A percentile compares a stretch with the other conserved stretches of the same genome.
Conservation (phyloP, 75 land plant genomes). For the Chamaecyparis obtusa region DNA sequence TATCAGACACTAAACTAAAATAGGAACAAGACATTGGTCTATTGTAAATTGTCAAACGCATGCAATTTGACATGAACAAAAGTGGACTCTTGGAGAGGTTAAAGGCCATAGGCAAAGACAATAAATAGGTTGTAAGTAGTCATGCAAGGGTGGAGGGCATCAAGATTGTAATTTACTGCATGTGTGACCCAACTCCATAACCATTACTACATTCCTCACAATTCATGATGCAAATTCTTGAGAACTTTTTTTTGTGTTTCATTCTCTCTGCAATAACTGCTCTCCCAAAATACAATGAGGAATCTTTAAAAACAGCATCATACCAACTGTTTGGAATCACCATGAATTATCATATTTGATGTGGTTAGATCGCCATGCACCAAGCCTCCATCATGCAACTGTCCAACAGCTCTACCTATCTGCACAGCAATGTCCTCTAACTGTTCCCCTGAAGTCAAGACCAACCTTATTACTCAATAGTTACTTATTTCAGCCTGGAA, state of each 20-base stretch:
- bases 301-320: conserved; percentile 9
- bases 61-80: not conserved
- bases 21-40: no score
- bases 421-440: conserved; percentile 69
- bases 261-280: not conserved
- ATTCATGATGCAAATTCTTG: not conserved
- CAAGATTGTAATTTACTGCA: not conserved
- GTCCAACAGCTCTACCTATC: conserved; percentile 82
- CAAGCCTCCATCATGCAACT: conserved; percentile 92
- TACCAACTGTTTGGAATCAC: conserved; percentile 75
- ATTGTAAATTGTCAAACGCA: not conserved
- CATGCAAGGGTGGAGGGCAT: not conserved
- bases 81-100: not conserved
- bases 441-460: conserved; percentile 46
- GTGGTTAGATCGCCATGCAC: conserved; percentile 97
- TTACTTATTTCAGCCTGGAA: not conserved
- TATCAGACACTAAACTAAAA: no score
- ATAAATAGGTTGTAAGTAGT: not conserved
- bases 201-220: not conserved
- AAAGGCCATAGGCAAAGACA: not conserved
- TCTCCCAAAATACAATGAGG: not conserved
- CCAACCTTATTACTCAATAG: not conserved
- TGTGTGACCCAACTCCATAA: not conserved
- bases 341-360: conserved; percentile 83
- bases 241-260: not conserved